Conservation (phyloP, 768 basidiomycete genomes). For the Rhodosporidiobolus sp. region DNA sequence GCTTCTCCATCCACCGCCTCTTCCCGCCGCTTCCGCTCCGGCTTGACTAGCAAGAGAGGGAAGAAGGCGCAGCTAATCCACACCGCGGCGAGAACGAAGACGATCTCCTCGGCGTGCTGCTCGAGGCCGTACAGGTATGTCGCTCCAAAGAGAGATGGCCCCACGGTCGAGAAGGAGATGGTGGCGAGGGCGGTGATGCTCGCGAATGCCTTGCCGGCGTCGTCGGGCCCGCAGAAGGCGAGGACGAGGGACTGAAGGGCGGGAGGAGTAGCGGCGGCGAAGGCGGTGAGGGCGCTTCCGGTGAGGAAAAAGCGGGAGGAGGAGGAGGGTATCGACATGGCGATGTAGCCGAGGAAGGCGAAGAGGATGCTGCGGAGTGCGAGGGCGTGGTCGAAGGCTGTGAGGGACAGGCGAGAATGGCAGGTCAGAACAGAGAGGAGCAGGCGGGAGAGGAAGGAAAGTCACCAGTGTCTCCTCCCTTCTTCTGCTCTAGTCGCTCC, state of each 20-base stretch:
- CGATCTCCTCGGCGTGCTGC: conserved; percentile 71
- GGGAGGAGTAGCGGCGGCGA: not conserved
- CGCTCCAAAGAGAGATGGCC: conserved; percentile 13
- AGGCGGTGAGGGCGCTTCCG: conserved; percentile 1
- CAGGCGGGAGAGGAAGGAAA: not conserved
- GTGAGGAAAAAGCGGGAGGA: conserved; percentile 12
- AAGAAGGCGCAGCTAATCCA: conserved; percentile 9
- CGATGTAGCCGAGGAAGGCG: conserved; percentile 20
- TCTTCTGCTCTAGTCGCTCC: not conserved
- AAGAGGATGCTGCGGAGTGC: not conserved
- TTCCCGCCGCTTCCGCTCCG: not conserved
- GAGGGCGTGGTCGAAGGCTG: conserved; percentile 16
- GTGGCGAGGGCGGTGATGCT: conserved; percentile 25
- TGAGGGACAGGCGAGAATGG: not conserved
- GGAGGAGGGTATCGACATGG: conserved; percentile 4
- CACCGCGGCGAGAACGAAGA: conserved; percentile 46
- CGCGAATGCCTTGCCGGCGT: conserved; percentile 31
- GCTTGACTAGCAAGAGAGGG: not conserved
- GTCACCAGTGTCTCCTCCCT: conserved; percentile 13
- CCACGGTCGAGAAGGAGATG: conserved; percentile 14
- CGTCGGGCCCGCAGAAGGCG: conserved; percentile 8
- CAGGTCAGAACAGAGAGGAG: not conserved
- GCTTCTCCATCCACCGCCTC: not conserved
- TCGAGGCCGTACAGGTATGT: conserved; percentile 60
- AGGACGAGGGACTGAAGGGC: conserved; percentile 27